Evolutionary conservation across 768 basidiomycete species (phyloP).

Genomic region (Lentinus tigrinus): DNA sequence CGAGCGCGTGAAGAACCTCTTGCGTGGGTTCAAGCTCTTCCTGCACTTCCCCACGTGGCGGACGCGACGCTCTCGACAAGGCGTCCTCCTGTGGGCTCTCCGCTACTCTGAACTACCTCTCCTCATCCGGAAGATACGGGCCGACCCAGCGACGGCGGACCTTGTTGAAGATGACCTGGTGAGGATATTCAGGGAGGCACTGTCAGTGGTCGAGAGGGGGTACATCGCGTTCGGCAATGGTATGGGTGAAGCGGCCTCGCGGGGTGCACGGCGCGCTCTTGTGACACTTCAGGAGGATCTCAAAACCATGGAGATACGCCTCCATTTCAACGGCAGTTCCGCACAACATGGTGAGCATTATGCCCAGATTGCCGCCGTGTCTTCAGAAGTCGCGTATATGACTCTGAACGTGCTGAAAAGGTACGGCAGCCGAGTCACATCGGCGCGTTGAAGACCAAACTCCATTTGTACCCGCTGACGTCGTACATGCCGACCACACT

Average conservation of each 20-base stretch:
- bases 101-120: constrained; percentile 1
- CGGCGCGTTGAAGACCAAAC: too few species aligned
- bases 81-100: constrained; percentile 2
- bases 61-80: background rate
- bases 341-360: too few species aligned
- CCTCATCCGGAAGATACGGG: background rate
- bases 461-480: too few species aligned
- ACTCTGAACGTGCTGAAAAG: too few species aligned
- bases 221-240: background rate
- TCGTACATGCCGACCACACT: too few species aligned
- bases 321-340: too few species aligned
- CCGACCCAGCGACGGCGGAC: background rate
- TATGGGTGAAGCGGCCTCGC: background rate
- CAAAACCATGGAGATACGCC: background rate
- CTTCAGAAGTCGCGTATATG: too few species aligned
- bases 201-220: background rate
- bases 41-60: background rate
- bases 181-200: background rate
- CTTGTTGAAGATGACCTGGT: background rate
- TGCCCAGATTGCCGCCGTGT: too few species aligned
- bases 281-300: background rate
- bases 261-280: background rate
- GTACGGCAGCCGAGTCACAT: too few species aligned
- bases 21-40: background rate
- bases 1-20: background rate